These are phyloP conservation scores for Penstemon newberryi DNA, from an alignment of 257 asterid species.

Conservation along the genomic window DNA sequence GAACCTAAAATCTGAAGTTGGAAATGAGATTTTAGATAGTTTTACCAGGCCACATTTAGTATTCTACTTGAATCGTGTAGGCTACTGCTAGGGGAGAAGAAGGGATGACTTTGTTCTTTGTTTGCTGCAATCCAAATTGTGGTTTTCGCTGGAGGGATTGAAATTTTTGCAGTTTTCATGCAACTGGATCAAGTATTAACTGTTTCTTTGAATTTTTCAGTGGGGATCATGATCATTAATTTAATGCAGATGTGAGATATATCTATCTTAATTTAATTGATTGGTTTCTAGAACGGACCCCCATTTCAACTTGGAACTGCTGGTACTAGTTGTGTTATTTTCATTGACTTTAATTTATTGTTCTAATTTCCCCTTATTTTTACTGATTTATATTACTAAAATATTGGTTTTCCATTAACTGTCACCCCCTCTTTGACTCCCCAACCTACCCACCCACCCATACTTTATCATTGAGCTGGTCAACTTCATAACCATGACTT, in stretches of 20 bases:
- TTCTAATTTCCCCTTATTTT: not conserved
- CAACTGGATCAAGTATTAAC: not conserved
- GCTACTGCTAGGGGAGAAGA: conserved; percentile 96
- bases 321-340: not conserved
- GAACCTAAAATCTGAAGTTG: too few species aligned
- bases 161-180: conserved; percentile 1
- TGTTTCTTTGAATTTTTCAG: not conserved
- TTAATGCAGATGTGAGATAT: too few species aligned
- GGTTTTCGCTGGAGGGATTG: conserved; percentile 94
- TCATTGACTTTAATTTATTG: conserved; percentile 17
- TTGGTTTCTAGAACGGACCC: conserved; percentile 4
- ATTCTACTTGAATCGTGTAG: conserved; percentile 38
- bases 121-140: conserved; percentile 93
- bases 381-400: too few species aligned
- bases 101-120: conserved; percentile 95
- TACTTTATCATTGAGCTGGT: not conserved
- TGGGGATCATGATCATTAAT: not conserved
- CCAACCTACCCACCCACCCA: not conserved
- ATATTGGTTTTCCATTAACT: too few species aligned
- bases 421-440: too few species aligned
- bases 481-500: conserved; percentile 4
- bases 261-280: not conserved
- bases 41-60: too few species aligned
- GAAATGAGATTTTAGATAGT: too few species aligned
- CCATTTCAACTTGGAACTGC: not conserved